Base-by-base conservation (phyloP, 2,329 filamentous ascomycete genomes). In the Fusarium annulatum region DNA sequence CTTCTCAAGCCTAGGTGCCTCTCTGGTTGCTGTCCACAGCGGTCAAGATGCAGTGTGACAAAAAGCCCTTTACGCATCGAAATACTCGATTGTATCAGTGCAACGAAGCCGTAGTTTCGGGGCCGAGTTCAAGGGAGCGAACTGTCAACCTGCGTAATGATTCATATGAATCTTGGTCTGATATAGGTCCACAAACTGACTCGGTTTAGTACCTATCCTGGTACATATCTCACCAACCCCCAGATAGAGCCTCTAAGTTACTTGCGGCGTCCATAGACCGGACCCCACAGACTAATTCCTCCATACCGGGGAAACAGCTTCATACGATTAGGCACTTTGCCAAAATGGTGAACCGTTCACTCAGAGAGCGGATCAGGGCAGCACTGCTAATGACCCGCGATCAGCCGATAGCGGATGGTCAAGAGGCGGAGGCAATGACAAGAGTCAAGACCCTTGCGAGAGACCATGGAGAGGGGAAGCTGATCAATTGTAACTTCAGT, bases 211-310 rank as follows among this genome's bases (percentile, higher is more conserved):
- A 12, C 33, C 33, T 33, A 33, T 33, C 33, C 33, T 33, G 33
- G 33, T 33, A 33, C 33, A 33, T 33, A 69, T 53, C 61, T 66
- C 48, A 46, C 28, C 45, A 30, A 48, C 34, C 55, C 43, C 52
- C 46, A 60, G 52, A 73, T 69, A 58, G 30, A 67, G 39, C 51
- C 46, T 33, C 46, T 68, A 30, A 9, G 28, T 30, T 30, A 43
- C 49, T 60, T 55, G 51, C 42, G 64, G 64, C 36, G 57, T 63
- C 61, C 56, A 67, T 72, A 49, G 69, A 69, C 62, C 58, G 61
- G 65, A 74, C 75, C 75, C 75, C 75, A 61, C 75, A 75, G 64
- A 64, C 67, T 56, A 64, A 55, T 67, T 58, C 56, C 57, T 64
- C 57, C 46, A 64, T 34, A 48, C 41, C 55, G 59, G 59, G 67